phyloP scores from a whole-genome alignment of 1,284 basidiomycete genomes.

The Hemileia vastatrix region DNA sequence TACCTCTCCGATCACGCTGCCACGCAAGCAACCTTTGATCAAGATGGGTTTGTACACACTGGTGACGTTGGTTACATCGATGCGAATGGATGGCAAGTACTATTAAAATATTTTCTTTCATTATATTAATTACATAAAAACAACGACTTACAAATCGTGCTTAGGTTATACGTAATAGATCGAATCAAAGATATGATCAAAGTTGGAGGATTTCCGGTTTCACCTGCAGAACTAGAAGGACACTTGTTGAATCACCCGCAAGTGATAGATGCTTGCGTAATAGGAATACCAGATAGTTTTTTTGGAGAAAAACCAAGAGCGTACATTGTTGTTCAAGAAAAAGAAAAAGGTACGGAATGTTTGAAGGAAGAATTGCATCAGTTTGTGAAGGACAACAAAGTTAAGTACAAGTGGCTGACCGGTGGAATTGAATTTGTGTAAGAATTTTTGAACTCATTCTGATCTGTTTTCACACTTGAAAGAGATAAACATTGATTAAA shows the following conservation, averaged over 20 bases:
- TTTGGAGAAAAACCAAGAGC: conserved; percentile 59
- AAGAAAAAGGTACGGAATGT: conserved; percentile 1
- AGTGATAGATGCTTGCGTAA: conserved; percentile 58
- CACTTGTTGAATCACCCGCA: neutral
- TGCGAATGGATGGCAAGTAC: neutral
- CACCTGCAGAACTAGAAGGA: conserved; percentile 7
- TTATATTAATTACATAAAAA: neutral
- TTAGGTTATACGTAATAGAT: conserved; percentile 6
- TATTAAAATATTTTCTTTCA: no score
- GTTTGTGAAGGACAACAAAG: conserved; percentile 61
- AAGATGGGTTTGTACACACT: conserved; percentile 2
- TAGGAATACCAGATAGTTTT: conserved; percentile 64
- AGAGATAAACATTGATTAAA: no score
- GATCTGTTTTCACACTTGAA: no score
- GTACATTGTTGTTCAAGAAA: neutral
- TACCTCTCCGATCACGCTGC: neutral
- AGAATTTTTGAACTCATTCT: no score
- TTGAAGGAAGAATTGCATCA: conserved; percentile 40
- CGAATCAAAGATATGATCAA: conserved; percentile 7
- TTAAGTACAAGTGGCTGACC: conserved; percentile 59
- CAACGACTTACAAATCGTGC: neutral
- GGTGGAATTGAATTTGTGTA: conserved; percentile 62
- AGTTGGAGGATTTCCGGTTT: conserved; percentile 3
- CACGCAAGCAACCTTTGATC: neutral
- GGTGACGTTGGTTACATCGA: conserved; percentile 7